A percentile compares a stretch with the other conserved stretches of the same genome.
Conservation (phyloP, 768 basidiomycete genomes). For the Russula ochroleuca region DNA sequence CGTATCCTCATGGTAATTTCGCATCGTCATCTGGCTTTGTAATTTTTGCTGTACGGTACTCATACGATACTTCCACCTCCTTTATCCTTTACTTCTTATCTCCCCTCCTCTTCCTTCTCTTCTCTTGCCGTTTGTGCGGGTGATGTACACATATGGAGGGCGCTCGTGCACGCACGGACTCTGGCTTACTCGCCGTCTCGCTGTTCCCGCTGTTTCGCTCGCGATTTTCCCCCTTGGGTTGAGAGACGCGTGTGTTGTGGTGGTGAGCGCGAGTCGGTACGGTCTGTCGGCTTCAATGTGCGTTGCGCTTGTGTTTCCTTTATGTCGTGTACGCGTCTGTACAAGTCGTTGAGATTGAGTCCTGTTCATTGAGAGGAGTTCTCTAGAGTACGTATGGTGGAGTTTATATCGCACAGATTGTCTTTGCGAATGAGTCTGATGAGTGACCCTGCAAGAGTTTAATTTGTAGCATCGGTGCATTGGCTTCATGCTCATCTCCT, state of each 20-base stretch:
- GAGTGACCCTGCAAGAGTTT: too few species aligned
- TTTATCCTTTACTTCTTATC: background rate
- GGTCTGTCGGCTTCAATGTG: conserved; percentile 18
- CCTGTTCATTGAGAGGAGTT: background rate
- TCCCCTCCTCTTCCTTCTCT: background rate
- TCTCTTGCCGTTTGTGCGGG: conserved; percentile 1
- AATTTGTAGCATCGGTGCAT: too few species aligned
- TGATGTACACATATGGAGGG: background rate
- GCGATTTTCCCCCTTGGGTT: conserved; percentile 47
- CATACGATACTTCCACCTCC: background rate
- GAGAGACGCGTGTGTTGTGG: conserved; percentile 40
- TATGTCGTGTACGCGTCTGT: background rate
- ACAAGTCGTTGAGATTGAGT: background rate
- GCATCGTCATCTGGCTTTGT: conserved; percentile 6
- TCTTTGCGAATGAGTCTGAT: background rate
- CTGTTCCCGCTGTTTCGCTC: conserved; percentile 30
- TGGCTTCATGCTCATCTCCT: too few species aligned
- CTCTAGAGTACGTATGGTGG: background rate
- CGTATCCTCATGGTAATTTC: conserved; percentile 14
- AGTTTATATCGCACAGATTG: background rate
- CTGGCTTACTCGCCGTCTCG: conserved; percentile 31
- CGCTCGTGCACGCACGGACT: conserved; percentile 4
- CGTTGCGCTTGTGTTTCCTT: conserved; percentile 10
- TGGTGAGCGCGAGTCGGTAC: conserved; percentile 46
- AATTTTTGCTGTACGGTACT: conserved; percentile 14